Base-by-base conservation (phyloP, 495 filamentous ascomycete genomes). In the Lophiotrema nucula region DNA sequence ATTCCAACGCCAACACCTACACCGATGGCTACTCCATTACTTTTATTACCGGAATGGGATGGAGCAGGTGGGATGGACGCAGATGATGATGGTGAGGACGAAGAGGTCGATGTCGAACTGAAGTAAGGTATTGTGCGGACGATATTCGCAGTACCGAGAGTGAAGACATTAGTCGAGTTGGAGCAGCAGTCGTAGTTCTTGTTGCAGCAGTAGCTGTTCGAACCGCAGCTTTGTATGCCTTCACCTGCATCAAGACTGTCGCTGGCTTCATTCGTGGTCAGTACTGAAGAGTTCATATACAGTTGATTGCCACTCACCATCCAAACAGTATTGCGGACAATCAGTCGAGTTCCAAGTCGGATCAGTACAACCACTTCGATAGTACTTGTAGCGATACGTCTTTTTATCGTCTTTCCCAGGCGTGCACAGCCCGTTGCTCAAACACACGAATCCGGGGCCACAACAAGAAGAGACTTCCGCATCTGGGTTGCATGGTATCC, bases 151-250 rank as follows among this genome's bases (percentile, higher is more conserved):
- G 25, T 22, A 3, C 33, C 54, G 22, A 58, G 44, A 5, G 44
- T 50, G 44, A 58, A 58, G n/a, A 58, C 42, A 23, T 58, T 50
- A 3, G 44, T 58, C 11, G 45, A 50, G 33, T 58, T 43, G 33
- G 33, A 27, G 35, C 54, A 58, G 45, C 54, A 58, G 46, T 58
- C 46, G 11, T 18, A 39, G 21, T 26, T 18, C 28, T 39, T 25
- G 11, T 23, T 31, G 18, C 54, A 58, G 28, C 54, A 58, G 46
- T 49, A 58, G 8, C 25, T n/a, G 31, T 49, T 28, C 10, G n/a
- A 15, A 11, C 54, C 46, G 31, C 54, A 58, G 35, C 35, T 50
- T 23, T 39, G 33, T 0, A 58, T 11, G 2, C 54, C 54, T 50
- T 58, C 43, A 15, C 54, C 45, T 3, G 54, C 27, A 42, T 58